Conservation (phyloP, 176 grass and related monocot species). For the Lolium rigidum region DNA sequence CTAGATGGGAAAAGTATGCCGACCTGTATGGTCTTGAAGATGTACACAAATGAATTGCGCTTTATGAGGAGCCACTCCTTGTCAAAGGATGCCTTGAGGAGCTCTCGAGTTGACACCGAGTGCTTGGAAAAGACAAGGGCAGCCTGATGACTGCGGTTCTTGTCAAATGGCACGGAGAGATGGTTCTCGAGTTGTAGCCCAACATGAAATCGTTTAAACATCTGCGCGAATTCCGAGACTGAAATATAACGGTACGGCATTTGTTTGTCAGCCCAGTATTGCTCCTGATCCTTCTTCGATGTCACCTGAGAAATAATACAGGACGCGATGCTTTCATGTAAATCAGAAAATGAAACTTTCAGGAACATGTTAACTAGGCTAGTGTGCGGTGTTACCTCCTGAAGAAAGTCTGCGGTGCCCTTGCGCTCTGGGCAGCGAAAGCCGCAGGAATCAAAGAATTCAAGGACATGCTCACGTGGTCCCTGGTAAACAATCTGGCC, state of each 20-base stretch:
- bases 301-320: slow-evolving; percentile 61
- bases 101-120: slow-evolving; percentile 69
- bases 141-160: slow-evolving; percentile 70
- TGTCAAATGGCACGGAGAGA: slow-evolving; percentile 84
- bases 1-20: not conserved
- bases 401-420: slow-evolving; percentile 98
- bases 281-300: slow-evolving; percentile 96
- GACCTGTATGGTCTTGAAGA: slow-evolving; percentile 93
- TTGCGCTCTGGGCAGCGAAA: slow-evolving; percentile 89
- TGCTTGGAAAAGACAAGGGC: slow-evolving; percentile 86
- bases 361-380: slow-evolving; percentile 28
- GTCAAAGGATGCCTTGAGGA: slow-evolving; percentile 81
- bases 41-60: slow-evolving; percentile 96
- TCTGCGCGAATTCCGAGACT: slow-evolving; percentile 75
- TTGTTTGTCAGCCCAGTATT: slow-evolving; percentile 84
- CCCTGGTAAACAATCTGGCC: slow-evolving; percentile 99
- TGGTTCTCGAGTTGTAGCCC: slow-evolving; percentile 86
- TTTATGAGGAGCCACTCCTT: slow-evolving; percentile 99
- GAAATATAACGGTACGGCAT: slow-evolving; percentile 84
- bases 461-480: slow-evolving; percentile 72
- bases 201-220: slow-evolving; percentile 74
- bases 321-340: slow-evolving; percentile 5
- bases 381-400: slow-evolving; percentile 62
- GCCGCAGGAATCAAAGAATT: slow-evolving; percentile 82
- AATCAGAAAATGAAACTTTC: slow-evolving; percentile 30